Base-by-base conservation (phyloP, 768 basidiomycete species). In the Collybiopsis confluens region DNA sequence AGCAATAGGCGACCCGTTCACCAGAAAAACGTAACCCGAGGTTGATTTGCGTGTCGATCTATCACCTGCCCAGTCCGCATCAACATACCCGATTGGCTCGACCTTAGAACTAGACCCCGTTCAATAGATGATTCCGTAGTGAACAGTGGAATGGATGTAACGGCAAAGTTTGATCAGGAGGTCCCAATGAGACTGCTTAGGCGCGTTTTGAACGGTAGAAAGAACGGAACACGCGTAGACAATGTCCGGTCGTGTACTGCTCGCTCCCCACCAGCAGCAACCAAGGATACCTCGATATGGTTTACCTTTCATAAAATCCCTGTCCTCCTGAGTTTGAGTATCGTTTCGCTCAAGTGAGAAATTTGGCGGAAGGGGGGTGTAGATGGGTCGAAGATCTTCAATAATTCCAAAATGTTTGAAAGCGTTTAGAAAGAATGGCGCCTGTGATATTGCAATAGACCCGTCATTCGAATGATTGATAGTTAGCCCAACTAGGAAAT, bases 11-110 rank as follows among this genome's bases (percentile, higher is more conserved):
- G 55, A 54, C 5, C 55, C 54, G 11, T 48, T 52, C 10, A 67
- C 43, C 4, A 57, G 47, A 27, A 63, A 60, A 2, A 53, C 23
- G 35, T 65, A 62, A 2, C 67, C 64, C 0, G 60, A 63, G 1
- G 61, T 45, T 48, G 65, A 63, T 38, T 40, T 52, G 2, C 65
- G 52, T 43, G 62, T 55, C 23, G 56, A 16, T 21, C 43, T n/a
- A 60, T 66, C 58, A 10, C 54, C 52, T 2, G 61, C 71, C 64
- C 63, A 72, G 55, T 73, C 71, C 0, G 70, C 62, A 53, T 74
- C 72, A 8, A 57, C 56, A 48, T 57, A 70, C 3, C 61, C 59
- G 38, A 47, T 49, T 24, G 40, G 40, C n/a, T 42, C n/a, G 40
- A 23, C 23, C 6, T 5, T 23, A 6, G 6, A 7, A 8, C 6